These are phyloP conservation scores for Blastobotrys apis DNA, from an alignment of 1,139 yeast genomes.

Conservation along the genomic window DNA sequence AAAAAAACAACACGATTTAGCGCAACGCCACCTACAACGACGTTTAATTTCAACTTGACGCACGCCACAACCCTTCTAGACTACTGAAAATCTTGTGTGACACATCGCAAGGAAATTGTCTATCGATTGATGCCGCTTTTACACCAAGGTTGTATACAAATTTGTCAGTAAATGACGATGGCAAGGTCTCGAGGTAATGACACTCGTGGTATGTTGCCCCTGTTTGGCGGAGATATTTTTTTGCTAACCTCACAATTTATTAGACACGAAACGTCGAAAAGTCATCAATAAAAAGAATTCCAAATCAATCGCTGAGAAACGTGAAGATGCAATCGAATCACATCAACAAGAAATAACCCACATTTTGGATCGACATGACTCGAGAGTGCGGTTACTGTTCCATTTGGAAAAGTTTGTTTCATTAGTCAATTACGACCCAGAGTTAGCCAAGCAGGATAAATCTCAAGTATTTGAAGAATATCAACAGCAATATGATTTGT, in stretches of 20 bases:
- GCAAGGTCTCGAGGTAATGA: background rate
- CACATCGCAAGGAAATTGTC: background rate
- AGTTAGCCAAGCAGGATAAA: slow-evolving; percentile 43
- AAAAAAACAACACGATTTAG: no score
- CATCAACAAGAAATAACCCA: slow-evolving; percentile 24
- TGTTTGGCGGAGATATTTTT: background rate
- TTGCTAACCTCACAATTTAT: background rate
- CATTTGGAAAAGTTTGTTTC: slow-evolving; percentile 59
- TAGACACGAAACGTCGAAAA: slow-evolving; percentile 18
- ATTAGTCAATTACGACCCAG: slow-evolving; percentile 57
- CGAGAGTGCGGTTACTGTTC: slow-evolving; percentile 46
- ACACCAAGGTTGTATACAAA: no score
- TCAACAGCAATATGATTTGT: slow-evolving; percentile 34
- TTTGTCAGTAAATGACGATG: no score
- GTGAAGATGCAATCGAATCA: slow-evolving; percentile 11
- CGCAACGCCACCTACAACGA: no score
- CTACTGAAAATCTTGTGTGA: background rate
- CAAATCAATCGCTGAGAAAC: background rate
- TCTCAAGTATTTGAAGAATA: slow-evolving; percentile 38
- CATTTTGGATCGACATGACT: slow-evolving; percentile 46
- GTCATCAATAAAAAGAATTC: slow-evolving; percentile 4
- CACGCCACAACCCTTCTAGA: slow-evolving; percentile 4
- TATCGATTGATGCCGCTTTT: slow-evolving; percentile 8
- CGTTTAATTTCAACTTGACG: background rate
- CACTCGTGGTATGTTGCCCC: slow-evolving; percentile 8